These are phyloP conservation scores for Aspergillus persii DNA, from an alignment of 2,329 filamentous ascomycete species.

Conservation along the genomic window DNA sequence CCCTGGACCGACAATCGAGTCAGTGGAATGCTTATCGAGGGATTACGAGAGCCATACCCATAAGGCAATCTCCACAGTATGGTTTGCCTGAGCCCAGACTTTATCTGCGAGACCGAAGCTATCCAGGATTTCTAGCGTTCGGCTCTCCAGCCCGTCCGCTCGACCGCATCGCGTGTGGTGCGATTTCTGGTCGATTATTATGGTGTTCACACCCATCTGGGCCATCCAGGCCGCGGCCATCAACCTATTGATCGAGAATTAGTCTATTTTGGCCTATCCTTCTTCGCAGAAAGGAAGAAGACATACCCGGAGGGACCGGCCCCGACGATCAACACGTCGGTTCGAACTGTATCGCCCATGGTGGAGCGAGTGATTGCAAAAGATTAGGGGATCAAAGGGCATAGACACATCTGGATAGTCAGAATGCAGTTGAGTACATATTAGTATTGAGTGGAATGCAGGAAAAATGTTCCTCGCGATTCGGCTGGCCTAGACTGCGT, in stretches of 20 bases:
- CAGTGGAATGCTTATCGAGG: not conserved
- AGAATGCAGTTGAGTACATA: not conserved
- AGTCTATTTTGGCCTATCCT: too few relatives aligned
- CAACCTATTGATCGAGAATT: not conserved
- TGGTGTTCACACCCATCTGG: slow-evolving; percentile 10
- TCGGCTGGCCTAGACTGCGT: not conserved
- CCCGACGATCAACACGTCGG: slow-evolving; percentile 16
- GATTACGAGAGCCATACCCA: slow-evolving; percentile 15
- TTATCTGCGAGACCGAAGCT: slow-evolving; percentile 66
- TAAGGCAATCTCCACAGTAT: slow-evolving; percentile 27
- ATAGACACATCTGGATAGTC: not conserved
- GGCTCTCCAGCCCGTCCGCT: slow-evolving; percentile 60
- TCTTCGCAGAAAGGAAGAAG: too few relatives aligned
- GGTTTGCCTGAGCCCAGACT: slow-evolving; percentile 46
- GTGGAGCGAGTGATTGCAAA: not conserved
- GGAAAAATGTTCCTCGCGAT: not conserved
- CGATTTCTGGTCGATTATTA: slow-evolving; percentile 16
- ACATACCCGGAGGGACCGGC: slow-evolving; percentile 14
- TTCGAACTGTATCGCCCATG: not conserved
- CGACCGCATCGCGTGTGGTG: slow-evolving; percentile 32
- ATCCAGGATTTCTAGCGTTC: slow-evolving; percentile 71
- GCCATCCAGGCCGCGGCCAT: slow-evolving; percentile 15
- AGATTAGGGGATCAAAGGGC: too few relatives aligned
- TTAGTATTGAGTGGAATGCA: not conserved
- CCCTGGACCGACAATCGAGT: slow-evolving; percentile 50